A percentile compares a stretch with the other conserved stretches of the same genome.
Conservation (phyloP, 1,284 basidiomycete genomes). For the Moesziomyces aphidis region DNA sequence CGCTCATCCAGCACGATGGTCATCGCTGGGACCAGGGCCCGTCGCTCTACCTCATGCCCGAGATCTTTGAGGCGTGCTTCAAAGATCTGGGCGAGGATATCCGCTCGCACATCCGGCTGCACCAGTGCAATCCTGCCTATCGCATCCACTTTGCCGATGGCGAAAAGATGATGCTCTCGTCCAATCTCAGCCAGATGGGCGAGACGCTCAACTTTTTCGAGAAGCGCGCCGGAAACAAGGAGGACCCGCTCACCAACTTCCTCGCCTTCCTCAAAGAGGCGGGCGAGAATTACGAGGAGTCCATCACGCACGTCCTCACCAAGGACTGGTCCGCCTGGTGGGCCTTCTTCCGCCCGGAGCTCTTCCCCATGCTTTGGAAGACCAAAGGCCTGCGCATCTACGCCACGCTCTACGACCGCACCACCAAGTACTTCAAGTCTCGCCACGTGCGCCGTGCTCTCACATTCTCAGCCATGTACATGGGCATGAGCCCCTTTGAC, state of each 20-base stretch:
- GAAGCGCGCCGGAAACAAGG: conserved; percentile 70
- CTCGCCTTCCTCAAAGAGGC: conserved; percentile 69
- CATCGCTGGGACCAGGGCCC: conserved; percentile 70
- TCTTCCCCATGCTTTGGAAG: conserved; percentile 68
- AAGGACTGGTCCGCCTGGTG: conserved; percentile 70
- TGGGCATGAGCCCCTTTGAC: conserved; percentile 72
- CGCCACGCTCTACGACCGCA: conserved; percentile 66
- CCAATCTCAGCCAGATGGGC: conserved; percentile 70
- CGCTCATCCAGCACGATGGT: conserved; percentile 70
- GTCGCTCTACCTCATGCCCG: conserved; percentile 70
- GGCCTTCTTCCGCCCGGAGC: conserved; percentile 69
- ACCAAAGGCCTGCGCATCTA: conserved; percentile 57
- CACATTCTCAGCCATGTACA: conserved; percentile 53
- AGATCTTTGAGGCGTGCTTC: conserved; percentile 70
- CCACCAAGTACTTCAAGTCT: conserved; percentile 70
- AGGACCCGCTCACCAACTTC: conserved; percentile 63
- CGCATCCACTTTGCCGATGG: conserved; percentile 59
- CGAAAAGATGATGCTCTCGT: conserved; percentile 68
- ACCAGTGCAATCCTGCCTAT: conserved; percentile 59
- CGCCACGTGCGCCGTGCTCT: conserved; percentile 68
- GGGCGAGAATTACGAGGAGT: conserved; percentile 70
- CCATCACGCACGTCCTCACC: conserved; percentile 69
- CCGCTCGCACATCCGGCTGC: conserved; percentile 69
- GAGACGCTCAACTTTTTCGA: conserved; percentile 71
- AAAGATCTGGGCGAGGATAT: conserved; percentile 70